These are phyloP conservation scores for Discostella pseudostelligera DNA, from an alignment of 108 stramenopile genomes.

Conservation along the genomic window DNA sequence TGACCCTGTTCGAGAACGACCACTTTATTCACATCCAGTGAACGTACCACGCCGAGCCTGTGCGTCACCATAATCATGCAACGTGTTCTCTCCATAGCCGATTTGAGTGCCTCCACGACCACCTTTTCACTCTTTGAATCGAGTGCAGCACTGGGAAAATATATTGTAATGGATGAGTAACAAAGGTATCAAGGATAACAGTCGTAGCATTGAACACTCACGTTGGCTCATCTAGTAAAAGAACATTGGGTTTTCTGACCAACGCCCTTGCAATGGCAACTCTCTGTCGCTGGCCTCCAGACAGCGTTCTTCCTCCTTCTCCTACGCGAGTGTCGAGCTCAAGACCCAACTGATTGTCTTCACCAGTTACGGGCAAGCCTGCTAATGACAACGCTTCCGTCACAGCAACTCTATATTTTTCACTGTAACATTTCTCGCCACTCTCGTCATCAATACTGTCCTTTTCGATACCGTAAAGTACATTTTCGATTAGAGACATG, in stretches of 20 bases:
- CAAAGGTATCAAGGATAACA: neutral
- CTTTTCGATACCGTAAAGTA: conserved; percentile 84
- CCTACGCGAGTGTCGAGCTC: conserved; percentile 90
- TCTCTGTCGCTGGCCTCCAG: conserved; percentile 91
- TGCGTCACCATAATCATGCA: conserved; percentile 92
- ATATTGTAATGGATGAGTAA: conserved; percentile 18
- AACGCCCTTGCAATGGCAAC: conserved; percentile 93
- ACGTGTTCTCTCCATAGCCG: conserved; percentile 60
- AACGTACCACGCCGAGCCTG: conserved; percentile 79
- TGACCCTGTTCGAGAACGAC: conserved; percentile 86
- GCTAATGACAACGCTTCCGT: conserved; percentile 61
- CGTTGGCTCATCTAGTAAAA: conserved; percentile 91
- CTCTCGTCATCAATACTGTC: conserved; percentile 65
- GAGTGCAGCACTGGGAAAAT: conserved; percentile 54
- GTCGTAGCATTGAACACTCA: conserved; percentile 18
- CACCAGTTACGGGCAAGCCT: conserved; percentile 61
- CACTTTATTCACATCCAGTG: conserved; percentile 86
- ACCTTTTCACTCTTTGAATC: conserved; percentile 79
- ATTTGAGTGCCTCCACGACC: conserved; percentile 69
- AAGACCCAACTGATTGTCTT: conserved; percentile 73
- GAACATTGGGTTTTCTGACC: conserved; percentile 75
- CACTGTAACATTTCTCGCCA: conserved; percentile 66
- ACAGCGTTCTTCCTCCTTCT: conserved; percentile 88
- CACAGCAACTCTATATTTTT: conserved; percentile 52
- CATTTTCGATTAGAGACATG: conserved; percentile 88